Evolutionary conservation across 768 basidiomycete genomes (phyloP).

Genomic region (Candolleomyces aberdarensis): DNA sequence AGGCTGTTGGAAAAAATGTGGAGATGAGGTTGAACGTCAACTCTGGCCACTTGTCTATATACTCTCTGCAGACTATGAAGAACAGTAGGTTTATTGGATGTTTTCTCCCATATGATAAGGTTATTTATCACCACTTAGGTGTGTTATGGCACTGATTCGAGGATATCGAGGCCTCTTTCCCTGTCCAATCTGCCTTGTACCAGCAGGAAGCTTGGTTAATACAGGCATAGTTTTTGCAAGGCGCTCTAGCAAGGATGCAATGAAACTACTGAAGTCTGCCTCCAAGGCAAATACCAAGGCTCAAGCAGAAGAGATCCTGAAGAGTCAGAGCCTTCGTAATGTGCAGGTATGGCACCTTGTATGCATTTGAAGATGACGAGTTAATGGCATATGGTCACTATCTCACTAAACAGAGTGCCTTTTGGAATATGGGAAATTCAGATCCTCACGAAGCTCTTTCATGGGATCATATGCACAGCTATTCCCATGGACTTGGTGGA

Average conservation of each 20-base stretch:
- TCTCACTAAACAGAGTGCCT: too few relatives aligned
- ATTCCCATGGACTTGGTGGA: too few relatives aligned
- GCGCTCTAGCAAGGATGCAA: background rate
- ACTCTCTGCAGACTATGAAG: slow-evolving; percentile 38
- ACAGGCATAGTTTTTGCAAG: too few relatives aligned
- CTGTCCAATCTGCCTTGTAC: slow-evolving; percentile 34
- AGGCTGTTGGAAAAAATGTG: slow-evolving; percentile 23
- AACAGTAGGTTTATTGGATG: slow-evolving; percentile 29
- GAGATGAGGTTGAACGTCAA: slow-evolving; percentile 18
- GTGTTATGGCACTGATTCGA: slow-evolving; percentile 33
- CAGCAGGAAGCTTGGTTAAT: slow-evolving; percentile 1
- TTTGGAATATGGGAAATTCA: too few relatives aligned
- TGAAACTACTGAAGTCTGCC: background rate
- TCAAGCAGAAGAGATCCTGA: too few relatives aligned
- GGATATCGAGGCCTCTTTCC: slow-evolving; percentile 24
- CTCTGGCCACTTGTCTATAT: slow-evolving; percentile 33
- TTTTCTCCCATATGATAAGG: background rate
- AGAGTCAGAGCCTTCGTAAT: too few relatives aligned
- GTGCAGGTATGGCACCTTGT: too few relatives aligned
- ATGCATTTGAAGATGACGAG: too few relatives aligned
- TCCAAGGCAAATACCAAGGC: too few relatives aligned
- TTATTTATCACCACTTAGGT: slow-evolving; percentile 15
- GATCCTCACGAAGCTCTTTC: too few relatives aligned
- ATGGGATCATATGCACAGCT: too few relatives aligned
- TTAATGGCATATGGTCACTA: too few relatives aligned